A percentile compares a stretch with the other conserved stretches of the same genome.
Evolutionary conservation across 2,329 filamentous ascomycete genomes (phyloP).

Genomic region (Eurotiales sp.): DNA sequence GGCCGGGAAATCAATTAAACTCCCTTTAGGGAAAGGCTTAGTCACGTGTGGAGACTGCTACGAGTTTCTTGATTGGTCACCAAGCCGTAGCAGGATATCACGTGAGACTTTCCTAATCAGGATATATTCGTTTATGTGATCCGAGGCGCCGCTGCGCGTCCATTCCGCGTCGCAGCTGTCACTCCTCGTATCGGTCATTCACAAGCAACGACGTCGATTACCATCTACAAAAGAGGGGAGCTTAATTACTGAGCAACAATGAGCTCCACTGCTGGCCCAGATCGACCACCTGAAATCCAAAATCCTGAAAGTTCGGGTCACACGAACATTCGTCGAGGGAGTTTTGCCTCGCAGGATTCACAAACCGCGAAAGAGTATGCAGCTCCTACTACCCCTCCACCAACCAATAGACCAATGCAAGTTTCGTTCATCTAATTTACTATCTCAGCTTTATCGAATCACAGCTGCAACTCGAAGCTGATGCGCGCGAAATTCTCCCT

Average conservation of each 20-base stretch:
- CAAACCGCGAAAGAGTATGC: slow-evolving; percentile 68
- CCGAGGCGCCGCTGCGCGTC: slow-evolving; percentile 1
- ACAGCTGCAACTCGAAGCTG: slow-evolving; percentile 86
- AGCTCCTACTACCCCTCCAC: neutral
- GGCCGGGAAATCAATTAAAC: slow-evolving; percentile 31
- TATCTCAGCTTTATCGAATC: slow-evolving; percentile 73
- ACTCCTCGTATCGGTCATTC: too few species aligned
- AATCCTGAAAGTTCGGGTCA: slow-evolving; percentile 8
- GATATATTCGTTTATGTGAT: too few species aligned
- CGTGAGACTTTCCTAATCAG: neutral
- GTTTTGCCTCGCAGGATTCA: slow-evolving; percentile 54
- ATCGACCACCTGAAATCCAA: slow-evolving; percentile 13
- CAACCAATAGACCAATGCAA: neutral
- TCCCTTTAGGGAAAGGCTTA: slow-evolving; percentile 22
- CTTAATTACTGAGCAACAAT: slow-evolving; percentile 13
- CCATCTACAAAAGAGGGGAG: neutral
- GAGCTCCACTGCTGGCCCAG: slow-evolving; percentile 19
- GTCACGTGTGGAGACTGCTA: too few species aligned
- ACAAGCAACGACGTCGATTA: neutral
- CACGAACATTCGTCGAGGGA: slow-evolving; percentile 29
- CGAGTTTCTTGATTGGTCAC: too few species aligned
- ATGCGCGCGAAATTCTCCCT: slow-evolving; percentile 89
- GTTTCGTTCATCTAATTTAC: slow-evolving; percentile 16
- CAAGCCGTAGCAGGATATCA: neutral
- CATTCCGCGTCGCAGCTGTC: slow-evolving; percentile 2